Base-by-base conservation (phyloP, 257 asterid genomes). In the Solanum commersonii region DNA sequence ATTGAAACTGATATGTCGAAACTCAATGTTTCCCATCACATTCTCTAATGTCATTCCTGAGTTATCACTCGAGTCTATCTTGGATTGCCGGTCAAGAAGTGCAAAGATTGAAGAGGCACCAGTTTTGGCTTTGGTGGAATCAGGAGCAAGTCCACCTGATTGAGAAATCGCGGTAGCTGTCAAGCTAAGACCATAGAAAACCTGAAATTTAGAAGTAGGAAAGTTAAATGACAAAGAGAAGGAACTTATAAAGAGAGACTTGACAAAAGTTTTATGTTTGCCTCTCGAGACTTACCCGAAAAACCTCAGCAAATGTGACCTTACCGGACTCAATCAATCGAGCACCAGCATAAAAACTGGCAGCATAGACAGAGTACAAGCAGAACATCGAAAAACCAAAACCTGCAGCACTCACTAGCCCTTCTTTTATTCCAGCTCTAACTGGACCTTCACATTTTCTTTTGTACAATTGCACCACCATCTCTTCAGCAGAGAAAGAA, bases 271-370 rank as follows among this genome's bases (percentile, higher is more conserved):
- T 18, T 46, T 79, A 79, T 44, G 6, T 44, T 27, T 44, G 5
- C 3, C 65, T 79, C 68, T 16, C 20, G 14, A 81, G 20, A 79
- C 98, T 92, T 92, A 95, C 99, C 3, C 98, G 98, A 79, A 96
- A 96, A 67, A 96, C 98, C 89, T 94, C 96, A 2, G 91, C 14
- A 59, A 94, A 95, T 52, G 98, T 93, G 84, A 91, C 93, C 87
- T 93, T 92, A 37, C 98, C 96, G 87, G 84, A 96, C 90, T 91
- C 87, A 67, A 96, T 94, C 34, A 96, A 98, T 0, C 94, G 92
- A 71, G 98, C 99, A 87, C 98, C 98, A 1, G 98, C 98, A 33
- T 96, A 96, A 88, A 96, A 96, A 91, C 98, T 94, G 15, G 98
- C 87, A 83, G 98, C 98, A 68, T 95, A 94, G 25, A 93, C 98